Evolutionary conservation across 2,329 filamentous ascomycete species (phyloP).

Genomic region (Pyrenochaeta sp.): DNA sequence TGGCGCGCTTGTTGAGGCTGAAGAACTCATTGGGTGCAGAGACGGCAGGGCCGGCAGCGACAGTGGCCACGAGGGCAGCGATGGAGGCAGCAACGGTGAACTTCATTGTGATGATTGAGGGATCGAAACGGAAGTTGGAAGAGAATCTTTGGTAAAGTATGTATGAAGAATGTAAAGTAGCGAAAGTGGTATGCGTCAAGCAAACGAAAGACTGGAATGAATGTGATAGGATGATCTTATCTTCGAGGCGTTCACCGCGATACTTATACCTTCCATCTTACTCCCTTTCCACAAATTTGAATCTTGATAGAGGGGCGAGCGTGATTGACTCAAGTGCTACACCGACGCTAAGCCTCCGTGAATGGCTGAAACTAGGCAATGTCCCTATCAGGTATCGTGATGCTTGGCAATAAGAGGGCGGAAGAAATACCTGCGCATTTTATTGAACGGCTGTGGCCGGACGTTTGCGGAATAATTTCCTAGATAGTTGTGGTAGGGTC

Average conservation of each 20-base stretch:
- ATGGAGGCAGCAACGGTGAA: constrained; percentile 38
- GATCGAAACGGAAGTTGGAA: constrained; percentile 22
- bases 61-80: constrained; percentile 37
- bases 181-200: constrained; percentile 35
- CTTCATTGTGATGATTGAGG: constrained; percentile 42
- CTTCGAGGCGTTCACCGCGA: constrained; percentile 3
- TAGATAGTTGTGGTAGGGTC: background rate
- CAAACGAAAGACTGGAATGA: constrained; percentile 30
- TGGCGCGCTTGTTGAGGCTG: constrained; percentile 40
- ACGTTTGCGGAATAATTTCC: constrained; percentile 5
- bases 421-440: constrained; percentile 1
- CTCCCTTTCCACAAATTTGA: background rate
- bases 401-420: constrained; percentile 7
- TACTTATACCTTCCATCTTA: constrained; percentile 20
- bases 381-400: constrained; percentile 6
- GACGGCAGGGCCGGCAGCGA: constrained; percentile 39
- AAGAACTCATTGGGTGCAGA: constrained; percentile 33
- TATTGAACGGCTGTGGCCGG: background rate
- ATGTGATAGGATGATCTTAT: constrained; percentile 21
- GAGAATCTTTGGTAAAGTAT: constrained; percentile 23
- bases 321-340: constrained; percentile 8
- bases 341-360: constrained; percentile 9
- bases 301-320: background rate
- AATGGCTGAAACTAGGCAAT: constrained; percentile 16
- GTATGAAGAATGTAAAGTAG: constrained; percentile 29